Evolutionary conservation across 2,329 filamentous ascomycete species (phyloP), one percentile per base, ranked within the genome.

Genomic region (Dactylellina cionopaga): DNA sequence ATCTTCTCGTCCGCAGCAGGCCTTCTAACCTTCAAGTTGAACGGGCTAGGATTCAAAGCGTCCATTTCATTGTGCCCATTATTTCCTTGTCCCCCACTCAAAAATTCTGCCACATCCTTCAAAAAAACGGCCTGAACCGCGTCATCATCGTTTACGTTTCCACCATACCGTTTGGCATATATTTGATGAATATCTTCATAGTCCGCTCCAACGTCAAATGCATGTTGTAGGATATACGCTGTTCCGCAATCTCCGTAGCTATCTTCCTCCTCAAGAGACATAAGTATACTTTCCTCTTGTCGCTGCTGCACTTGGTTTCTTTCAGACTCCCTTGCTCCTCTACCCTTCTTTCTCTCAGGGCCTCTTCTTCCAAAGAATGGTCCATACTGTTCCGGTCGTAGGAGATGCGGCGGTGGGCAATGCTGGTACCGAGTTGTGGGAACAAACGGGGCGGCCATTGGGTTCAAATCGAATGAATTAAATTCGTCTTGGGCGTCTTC

Each of bases 181-280:
- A 63, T 13, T 5, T 43, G 17, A 33, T 70, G 49, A 2, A 70
- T 27, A 24, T 47, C 56, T 6, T 63, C 49, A 37, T 70, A 70
- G 5, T 24, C 56, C 6, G 65, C 65, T 7, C 65, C 56, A 4
- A 44, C 11, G 6, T 63, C 41, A 29, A 54, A 52, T 0, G 56
- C 65, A 17, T 47, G 49, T 7, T 25, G n/a, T 24, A 70, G 31
- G 11, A 70, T 63, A 49, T 70, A 70, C 2, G 35, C 41, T 1
- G 56, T 70, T n/a, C 22, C 5, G 15, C 54, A 46, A 11, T 51
- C 19, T 3, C n/a, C 11, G 25, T 25, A 19, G 15, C 17, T 17
- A 29, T 37, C 17, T 10, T 17, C 7, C 13, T 35, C 10, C 4
- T 44, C 29, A n/a, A n/a, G n/a, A n/a, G n/a, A n/a, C n/a, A n/a